Evolutionary conservation across 768 basidiomycete genomes (phyloP).

Genomic region (Tulasnella sp.): DNA sequence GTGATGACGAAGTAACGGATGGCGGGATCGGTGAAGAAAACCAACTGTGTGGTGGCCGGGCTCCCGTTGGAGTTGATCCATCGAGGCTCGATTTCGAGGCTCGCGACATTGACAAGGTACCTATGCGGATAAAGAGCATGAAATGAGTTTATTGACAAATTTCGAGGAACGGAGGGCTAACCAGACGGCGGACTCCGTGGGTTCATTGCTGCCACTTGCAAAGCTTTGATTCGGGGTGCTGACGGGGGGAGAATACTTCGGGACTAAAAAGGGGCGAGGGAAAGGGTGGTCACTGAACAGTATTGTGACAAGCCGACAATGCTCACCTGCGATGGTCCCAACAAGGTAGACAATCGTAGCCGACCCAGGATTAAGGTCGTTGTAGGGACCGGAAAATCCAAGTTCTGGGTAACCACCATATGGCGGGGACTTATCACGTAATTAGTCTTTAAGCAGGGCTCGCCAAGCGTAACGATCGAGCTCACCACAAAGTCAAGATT

Average conservation of each 20-base stretch:
- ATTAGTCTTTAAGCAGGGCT: background rate
- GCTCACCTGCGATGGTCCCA: background rate
- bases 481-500: constrained; percentile 3
- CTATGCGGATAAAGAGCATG: background rate
- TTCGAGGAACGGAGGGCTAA: background rate
- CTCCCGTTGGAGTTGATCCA: background rate
- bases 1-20: no score
- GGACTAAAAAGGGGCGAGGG: background rate
- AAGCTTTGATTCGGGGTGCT: background rate
- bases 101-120: background rate
- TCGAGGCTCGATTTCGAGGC: background rate
- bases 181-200: background rate
- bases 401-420: background rate
- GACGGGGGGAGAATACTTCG: background rate
- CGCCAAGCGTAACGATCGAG: background rate
- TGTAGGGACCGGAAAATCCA: background rate
- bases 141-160: background rate
- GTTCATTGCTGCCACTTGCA: background rate
- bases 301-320: background rate
- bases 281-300: background rate
- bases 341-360: background rate
- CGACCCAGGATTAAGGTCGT: background rate
- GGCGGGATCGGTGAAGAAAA: background rate
- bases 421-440: background rate
- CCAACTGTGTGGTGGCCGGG: background rate